Conservation (phyloP, 2,329 filamentous ascomycete species). For the Xylariaceae sp. region DNA sequence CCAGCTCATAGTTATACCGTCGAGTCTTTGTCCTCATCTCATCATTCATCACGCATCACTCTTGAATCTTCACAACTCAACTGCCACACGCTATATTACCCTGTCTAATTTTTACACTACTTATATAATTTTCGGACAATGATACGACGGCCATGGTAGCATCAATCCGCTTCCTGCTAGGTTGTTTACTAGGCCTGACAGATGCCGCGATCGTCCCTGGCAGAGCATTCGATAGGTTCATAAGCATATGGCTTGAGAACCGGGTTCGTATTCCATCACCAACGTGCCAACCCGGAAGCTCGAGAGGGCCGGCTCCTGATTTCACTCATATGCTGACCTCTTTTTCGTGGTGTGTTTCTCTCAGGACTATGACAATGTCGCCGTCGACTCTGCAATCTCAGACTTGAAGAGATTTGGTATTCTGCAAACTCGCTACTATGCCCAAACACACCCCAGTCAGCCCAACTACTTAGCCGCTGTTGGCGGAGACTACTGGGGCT, state of each 20-base stretch:
- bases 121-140: conserved; percentile 5
- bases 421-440: conserved; percentile 40
- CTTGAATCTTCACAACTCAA: too few relatives aligned
- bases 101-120: background rate
- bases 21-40: too few relatives aligned
- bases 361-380: conserved; percentile 41
- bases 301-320: background rate
- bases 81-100: too few relatives aligned
- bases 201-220: conserved; percentile 31
- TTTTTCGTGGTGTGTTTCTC: background rate
- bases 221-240: conserved; percentile 38
- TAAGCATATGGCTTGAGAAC: conserved; percentile 42
- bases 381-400: conserved; percentile 35
- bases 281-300: background rate
- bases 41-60: too few relatives aligned
- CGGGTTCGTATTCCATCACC: conserved; percentile 29
- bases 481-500: conserved; percentile 43
- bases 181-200: conserved; percentile 17
- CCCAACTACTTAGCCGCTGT: conserved; percentile 44
- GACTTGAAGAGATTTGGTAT: conserved; percentile 41
- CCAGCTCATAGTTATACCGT: too few relatives aligned
- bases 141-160: conserved; percentile 16
- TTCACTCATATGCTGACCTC: conserved; percentile 8
- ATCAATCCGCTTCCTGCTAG: conserved; percentile 15
- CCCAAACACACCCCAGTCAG: conserved; percentile 41